Evolutionary conservation across 148 eudicot species (phyloP).

Genomic region (Diospyros kaki): DNA sequence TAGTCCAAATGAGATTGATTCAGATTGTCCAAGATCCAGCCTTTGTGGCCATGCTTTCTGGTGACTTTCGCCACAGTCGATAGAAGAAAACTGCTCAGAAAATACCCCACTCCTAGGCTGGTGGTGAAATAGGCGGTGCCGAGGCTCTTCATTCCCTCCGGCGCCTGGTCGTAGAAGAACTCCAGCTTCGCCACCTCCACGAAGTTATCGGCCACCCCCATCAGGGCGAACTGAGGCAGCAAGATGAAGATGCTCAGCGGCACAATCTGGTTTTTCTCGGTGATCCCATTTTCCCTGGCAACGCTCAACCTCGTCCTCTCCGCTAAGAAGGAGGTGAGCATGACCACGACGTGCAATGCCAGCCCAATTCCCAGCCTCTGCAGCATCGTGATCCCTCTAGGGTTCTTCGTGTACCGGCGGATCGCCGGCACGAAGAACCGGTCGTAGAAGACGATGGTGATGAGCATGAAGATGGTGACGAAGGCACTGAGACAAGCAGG

Average conservation of each 20-base stretch:
- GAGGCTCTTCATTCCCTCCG: conserved; percentile 80
- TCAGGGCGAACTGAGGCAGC: conserved; percentile 64
- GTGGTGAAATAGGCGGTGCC: conserved; percentile 83
- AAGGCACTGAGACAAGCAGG: conserved; percentile 80
- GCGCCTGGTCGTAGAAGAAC: conserved; percentile 89
- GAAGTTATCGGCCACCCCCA: conserved; percentile 84
- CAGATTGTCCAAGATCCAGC: conserved; percentile 29
- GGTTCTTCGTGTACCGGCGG: conserved; percentile 54
- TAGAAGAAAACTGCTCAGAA: conserved; percentile 22
- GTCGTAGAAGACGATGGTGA: conserved; percentile 64
- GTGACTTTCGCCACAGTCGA: conserved; percentile 24
- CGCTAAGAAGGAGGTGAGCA: conserved; percentile 47
- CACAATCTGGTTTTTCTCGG: conserved; percentile 32
- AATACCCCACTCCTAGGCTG: background rate
- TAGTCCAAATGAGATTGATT: conserved; percentile 25
- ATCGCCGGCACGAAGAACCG: conserved; percentile 70
- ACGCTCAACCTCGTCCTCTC: conserved; percentile 59
- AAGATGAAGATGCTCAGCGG: conserved; percentile 71
- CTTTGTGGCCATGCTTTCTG: conserved; percentile 20
- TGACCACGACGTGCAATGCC: conserved; percentile 59
- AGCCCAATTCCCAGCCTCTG: conserved; percentile 76
- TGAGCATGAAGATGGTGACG: conserved; percentile 72
- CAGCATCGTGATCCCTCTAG: conserved; percentile 72
- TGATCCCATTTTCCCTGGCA: conserved; percentile 29
- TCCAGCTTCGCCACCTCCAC: conserved; percentile 71